Conservation (phyloP, 805 yeast species). For the Candida succiphila region DNA sequence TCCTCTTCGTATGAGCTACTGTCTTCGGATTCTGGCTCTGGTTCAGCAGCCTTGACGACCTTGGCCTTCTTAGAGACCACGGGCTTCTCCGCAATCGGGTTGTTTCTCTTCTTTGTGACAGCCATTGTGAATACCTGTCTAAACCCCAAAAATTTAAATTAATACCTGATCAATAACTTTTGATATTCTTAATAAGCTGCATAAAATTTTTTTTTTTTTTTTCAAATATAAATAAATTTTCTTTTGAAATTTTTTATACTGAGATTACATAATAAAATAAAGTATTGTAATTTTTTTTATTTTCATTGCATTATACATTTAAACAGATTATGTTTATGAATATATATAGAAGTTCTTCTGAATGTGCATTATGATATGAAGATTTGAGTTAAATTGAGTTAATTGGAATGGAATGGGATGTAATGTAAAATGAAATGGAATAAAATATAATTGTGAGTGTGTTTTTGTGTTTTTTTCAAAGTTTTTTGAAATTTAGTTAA, state of each 20-base stretch:
- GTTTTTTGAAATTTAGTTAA: not conserved
- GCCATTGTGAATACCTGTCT: no score
- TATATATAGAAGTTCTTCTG: no score
- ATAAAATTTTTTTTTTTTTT: not conserved
- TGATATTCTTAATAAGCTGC: not conserved
- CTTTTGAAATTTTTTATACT: not conserved
- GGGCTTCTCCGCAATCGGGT: not conserved
- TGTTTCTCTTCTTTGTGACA: constrained; percentile 1
- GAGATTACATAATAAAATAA: not conserved
- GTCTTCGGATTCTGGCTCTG: constrained; percentile 14
- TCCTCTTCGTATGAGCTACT: constrained; percentile 7
- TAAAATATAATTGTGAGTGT: not conserved
- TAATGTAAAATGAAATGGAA: not conserved
- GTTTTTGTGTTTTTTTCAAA: not conserved
- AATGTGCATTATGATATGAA: no score
- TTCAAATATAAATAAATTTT: not conserved
- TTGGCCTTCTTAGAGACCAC: not conserved
- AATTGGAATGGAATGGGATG: no score
- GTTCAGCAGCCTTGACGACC: constrained; percentile 2
- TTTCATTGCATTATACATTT: no score
- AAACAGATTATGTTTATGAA: no score
- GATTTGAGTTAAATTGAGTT: no score
- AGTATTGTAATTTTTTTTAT: no score
- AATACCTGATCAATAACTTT: not conserved
- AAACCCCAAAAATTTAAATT: no score